Percentiles rank a stretch among this genome's conserved stretches.
These are phyloP conservation scores for Drosera capensis DNA, from an alignment of 148 eudicot genomes.

Conservation along the genomic window DNA sequence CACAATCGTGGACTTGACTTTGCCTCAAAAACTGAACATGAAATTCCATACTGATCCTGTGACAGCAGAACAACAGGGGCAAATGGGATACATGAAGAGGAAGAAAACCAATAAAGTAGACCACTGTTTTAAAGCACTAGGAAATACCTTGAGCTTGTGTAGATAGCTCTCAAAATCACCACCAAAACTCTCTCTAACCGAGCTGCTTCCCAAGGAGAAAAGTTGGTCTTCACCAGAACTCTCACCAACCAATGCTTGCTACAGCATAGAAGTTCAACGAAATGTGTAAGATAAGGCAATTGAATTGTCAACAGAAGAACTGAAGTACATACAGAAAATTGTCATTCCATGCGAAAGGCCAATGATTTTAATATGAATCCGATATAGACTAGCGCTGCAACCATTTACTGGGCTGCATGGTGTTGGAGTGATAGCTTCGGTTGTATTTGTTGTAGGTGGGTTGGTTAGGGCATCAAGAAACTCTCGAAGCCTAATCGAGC, in stretches of 20 bases:
- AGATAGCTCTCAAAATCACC: slow-evolving; percentile 53
- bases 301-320: neutral
- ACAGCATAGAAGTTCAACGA: slow-evolving; percentile 10
- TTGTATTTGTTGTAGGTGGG: no score
- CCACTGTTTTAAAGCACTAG: neutral
- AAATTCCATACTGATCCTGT: slow-evolving; percentile 64
- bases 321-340: neutral
- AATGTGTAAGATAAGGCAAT: neutral
- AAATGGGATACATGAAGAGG: neutral
- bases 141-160: slow-evolving; percentile 52
- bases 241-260: slow-evolving; percentile 97
- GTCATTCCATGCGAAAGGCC: no score
- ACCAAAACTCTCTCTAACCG: slow-evolving; percentile 24
- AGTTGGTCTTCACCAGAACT: slow-evolving; percentile 85
- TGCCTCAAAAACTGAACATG: slow-evolving; percentile 27
- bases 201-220: slow-evolving; percentile 54
- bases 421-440: no score
- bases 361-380: no score
- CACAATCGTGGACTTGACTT: slow-evolving; percentile 57
- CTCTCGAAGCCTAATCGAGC: no score
- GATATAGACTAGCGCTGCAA: no score
- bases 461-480: no score
- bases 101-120: neutral
- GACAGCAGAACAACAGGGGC: slow-evolving; percentile 1
- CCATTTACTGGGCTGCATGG: no score